Percentiles rank a stretch among this genome's conserved stretches.
phyloP scores from a whole-genome alignment of 2,329 filamentous ascomycete genomes.

The Albifimbria verrucaria region DNA sequence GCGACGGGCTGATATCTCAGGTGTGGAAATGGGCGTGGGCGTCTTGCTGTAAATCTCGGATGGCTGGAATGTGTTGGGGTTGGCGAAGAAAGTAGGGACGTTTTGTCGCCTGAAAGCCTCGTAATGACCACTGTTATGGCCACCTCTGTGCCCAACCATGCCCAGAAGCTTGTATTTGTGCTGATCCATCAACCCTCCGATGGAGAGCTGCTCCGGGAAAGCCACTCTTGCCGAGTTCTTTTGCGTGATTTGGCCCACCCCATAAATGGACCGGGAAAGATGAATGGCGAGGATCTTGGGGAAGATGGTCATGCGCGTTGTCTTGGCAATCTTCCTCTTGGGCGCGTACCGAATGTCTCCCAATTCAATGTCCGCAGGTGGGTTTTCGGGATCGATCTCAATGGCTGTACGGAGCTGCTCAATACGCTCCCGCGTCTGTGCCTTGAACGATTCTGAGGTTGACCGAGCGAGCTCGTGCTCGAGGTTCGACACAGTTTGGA shows the following conservation, averaged over 20 bases:
- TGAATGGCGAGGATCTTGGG: constrained; percentile 90
- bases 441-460: constrained; percentile 48
- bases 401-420: constrained; percentile 66
- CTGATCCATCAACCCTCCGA: constrained; percentile 76
- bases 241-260: constrained; percentile 68
- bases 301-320: constrained; percentile 82
- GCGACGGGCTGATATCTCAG: constrained; percentile 35
- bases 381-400: constrained; percentile 75
- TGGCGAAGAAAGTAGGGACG: constrained; percentile 74
- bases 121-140: constrained; percentile 94
- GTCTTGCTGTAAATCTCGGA: constrained; percentile 70
- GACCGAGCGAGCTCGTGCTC: constrained; percentile 56
- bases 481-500: constrained; percentile 69
- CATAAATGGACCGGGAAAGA: constrained; percentile 89
- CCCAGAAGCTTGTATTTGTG: constrained; percentile 81
- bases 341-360: constrained; percentile 74
- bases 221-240: constrained; percentile 95
- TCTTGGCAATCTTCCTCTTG: constrained; percentile 78
- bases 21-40: constrained; percentile 50
- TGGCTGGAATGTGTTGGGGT: constrained; percentile 72
- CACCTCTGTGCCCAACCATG: constrained; percentile 91
- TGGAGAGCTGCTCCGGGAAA: constrained; percentile 80
- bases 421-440: constrained; percentile 55
- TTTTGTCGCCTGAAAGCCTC: constrained; percentile 92
- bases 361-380: constrained; percentile 68